Percentiles rank a stretch among this genome's conserved stretches.
Evolutionary conservation across 257 asterid genomes (phyloP).

Genomic region (Nicotiana sylvestris): DNA sequence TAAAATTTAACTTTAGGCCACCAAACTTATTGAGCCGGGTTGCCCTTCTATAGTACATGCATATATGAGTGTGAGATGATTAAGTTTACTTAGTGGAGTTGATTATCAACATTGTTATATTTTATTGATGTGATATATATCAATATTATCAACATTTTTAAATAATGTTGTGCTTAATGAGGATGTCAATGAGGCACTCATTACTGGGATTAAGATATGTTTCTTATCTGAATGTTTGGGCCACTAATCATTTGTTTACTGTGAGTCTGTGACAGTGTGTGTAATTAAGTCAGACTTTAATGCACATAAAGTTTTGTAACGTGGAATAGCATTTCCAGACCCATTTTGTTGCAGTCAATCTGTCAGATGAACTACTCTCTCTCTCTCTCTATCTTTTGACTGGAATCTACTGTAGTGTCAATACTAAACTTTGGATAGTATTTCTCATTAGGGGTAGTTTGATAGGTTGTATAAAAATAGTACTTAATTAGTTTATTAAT

Average conservation of each 20-base stretch:
- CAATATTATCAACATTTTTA: not conserved
- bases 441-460: too few species aligned
- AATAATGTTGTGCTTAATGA: slow-evolving; percentile 11
- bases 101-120: slow-evolving; percentile 2
- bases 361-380: too few species aligned
- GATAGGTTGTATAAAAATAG: too few species aligned
- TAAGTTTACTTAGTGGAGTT: slow-evolving; percentile 18
- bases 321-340: not conserved
- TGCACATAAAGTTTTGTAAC: not conserved
- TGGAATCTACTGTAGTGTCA: too few species aligned
- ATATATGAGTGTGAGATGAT: slow-evolving; percentile 7
- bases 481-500: too few species aligned
- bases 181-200: slow-evolving; percentile 3
- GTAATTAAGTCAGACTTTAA: not conserved
- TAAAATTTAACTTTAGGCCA: too few species aligned
- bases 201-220: slow-evolving; percentile 16
- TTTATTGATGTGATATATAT: slow-evolving; percentile 2
- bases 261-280: not conserved
- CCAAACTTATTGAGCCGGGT: too few species aligned
- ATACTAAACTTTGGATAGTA: too few species aligned
- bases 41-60: too few species aligned
- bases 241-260: slow-evolving; percentile 3
- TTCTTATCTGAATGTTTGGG: slow-evolving; percentile 12
- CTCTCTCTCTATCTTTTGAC: too few species aligned
- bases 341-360: not conserved